Conservation (phyloP, 139 green algal genomes). For the Gonium pectorale region DNA sequence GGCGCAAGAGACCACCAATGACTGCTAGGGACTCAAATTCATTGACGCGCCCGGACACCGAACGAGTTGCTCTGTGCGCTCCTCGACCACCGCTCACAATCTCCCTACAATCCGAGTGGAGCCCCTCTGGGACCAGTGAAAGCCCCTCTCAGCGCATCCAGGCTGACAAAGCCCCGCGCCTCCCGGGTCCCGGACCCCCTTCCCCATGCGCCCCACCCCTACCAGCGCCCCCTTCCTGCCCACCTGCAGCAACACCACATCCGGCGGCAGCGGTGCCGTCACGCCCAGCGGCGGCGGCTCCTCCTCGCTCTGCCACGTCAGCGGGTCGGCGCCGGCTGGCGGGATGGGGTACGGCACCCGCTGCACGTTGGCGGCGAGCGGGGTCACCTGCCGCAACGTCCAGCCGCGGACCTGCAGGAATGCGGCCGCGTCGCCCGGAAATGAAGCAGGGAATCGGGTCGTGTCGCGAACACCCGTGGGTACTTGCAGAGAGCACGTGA, state of each 20-base stretch:
- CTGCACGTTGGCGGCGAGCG: constrained; percentile 48
- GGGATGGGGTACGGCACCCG: constrained; percentile 82
- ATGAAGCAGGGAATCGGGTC: too few species aligned
- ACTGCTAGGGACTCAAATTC: too few species aligned
- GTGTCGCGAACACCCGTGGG: too few species aligned
- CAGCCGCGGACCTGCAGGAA: constrained; percentile 33
- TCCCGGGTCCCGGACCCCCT: not conserved
- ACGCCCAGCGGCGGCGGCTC: constrained; percentile 74
- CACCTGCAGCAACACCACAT: constrained; percentile 58
- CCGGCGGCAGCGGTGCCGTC: constrained; percentile 50
- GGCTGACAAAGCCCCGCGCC: not conserved
- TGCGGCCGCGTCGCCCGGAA: too few species aligned
- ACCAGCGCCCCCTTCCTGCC: not conserved
- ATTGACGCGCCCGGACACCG: too few species aligned
- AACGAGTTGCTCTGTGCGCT: too few species aligned
- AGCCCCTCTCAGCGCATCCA: too few species aligned
- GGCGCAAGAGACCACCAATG: too few species aligned
- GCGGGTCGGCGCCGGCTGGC: constrained; percentile 74
- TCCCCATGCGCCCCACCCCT: not conserved
- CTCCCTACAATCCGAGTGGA: too few species aligned
- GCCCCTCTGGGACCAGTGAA: too few species aligned
- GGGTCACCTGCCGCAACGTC: constrained; percentile 60
- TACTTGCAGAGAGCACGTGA: too few species aligned
- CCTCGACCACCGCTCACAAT: too few species aligned
- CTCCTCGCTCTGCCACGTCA: constrained; percentile 65